phyloP scores from a whole-genome alignment of 2,329 filamentous ascomycete genomes.

The Fusarium clavum region DNA sequence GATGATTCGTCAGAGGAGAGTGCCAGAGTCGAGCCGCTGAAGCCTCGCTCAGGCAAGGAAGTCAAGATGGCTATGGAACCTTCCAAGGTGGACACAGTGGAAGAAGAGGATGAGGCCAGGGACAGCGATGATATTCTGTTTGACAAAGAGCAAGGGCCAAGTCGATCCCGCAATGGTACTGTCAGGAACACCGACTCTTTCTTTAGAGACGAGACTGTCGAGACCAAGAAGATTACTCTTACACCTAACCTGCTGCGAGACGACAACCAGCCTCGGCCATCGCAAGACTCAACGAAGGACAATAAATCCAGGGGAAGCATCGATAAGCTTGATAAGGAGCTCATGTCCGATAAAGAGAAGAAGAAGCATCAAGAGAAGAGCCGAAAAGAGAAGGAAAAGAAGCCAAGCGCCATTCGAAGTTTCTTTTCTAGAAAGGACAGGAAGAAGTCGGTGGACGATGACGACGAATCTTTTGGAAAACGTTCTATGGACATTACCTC shows the following conservation, averaged over 20 bases:
- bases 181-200: constrained; percentile 95
- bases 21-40: constrained; percentile 67
- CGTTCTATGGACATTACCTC: constrained; percentile 67
- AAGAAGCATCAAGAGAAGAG: constrained; percentile 79
- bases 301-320: constrained; percentile 73
- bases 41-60: constrained; percentile 59
- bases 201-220: constrained; percentile 94
- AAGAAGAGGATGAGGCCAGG: constrained; percentile 51
- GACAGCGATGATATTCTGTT: constrained; percentile 77
- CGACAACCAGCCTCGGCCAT: constrained; percentile 72
- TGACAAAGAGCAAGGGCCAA: constrained; percentile 64
- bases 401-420: constrained; percentile 67
- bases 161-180: constrained; percentile 84
- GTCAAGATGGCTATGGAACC: constrained; percentile 50
- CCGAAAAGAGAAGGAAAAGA: constrained; percentile 77
- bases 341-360: constrained; percentile 76
- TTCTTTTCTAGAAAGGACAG: constrained; percentile 73
- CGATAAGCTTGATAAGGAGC: constrained; percentile 71
- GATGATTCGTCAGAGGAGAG: constrained; percentile 60
- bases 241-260: constrained; percentile 93
- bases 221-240: constrained; percentile 96
- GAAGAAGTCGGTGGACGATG: constrained; percentile 67
- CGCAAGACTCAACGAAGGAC: constrained; percentile 59
- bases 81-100: constrained; percentile 50
- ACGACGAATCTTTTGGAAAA: constrained; percentile 72